Evolutionary conservation across 2,329 filamentous ascomycete genomes (phyloP).

Genomic region (Corniculantispora saksenae): DNA sequence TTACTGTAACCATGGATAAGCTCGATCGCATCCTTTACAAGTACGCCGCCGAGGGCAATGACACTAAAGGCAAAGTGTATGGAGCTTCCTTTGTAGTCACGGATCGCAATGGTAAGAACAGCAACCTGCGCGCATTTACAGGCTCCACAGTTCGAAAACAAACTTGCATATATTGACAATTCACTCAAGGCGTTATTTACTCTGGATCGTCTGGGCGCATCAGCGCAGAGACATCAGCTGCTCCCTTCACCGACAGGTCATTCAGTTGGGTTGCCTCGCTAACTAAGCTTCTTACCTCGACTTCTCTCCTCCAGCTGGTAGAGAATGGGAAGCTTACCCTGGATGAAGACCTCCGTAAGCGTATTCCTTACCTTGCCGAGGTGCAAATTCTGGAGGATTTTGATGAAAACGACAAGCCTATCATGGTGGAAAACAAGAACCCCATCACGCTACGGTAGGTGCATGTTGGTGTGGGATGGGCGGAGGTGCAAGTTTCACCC

Average conservation of each 20-base stretch:
- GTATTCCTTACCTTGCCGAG: conserved; percentile 30
- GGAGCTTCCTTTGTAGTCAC: conserved; percentile 32
- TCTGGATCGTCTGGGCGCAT: conserved; percentile 32
- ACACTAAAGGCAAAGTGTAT: conserved; percentile 32
- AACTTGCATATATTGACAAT: neutral
- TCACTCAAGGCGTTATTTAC: conserved; percentile 29
- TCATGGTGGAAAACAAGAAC: conserved; percentile 28
- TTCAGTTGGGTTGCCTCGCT: conserved; percentile 36
- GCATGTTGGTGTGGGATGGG: neutral
- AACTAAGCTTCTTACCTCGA: conserved; percentile 38
- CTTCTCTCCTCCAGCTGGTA: conserved; percentile 34
- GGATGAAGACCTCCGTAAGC: conserved; percentile 32
- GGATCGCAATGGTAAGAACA: conserved; percentile 26
- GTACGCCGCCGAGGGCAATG: conserved; percentile 25
- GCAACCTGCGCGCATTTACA: neutral
- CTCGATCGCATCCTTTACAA: conserved; percentile 29
- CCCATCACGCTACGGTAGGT: conserved; percentile 33
- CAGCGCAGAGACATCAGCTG: conserved; percentile 24
- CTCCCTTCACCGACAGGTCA: conserved; percentile 28
- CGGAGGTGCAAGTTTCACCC: too few species aligned
- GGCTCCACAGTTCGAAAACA: neutral
- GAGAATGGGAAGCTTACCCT: conserved; percentile 30
- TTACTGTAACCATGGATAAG: conserved; percentile 14
- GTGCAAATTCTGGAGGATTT: conserved; percentile 32
- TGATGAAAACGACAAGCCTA: conserved; percentile 27